phyloP scores from a whole-genome alignment of 768 basidiomycete genomes.

The Phallus indusiatus region DNA sequence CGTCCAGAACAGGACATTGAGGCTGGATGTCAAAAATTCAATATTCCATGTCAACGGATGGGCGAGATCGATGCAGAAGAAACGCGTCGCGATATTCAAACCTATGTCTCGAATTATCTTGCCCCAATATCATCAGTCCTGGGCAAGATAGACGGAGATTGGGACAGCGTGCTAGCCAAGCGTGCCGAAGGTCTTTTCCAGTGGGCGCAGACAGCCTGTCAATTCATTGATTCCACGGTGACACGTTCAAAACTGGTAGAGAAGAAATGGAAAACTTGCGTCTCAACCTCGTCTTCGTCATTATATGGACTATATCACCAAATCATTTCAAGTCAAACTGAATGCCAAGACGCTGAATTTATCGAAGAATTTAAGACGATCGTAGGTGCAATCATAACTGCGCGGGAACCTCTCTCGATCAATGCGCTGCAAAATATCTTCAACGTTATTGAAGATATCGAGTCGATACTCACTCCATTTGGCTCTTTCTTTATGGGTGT shows the following conservation, averaged over 20 bases:
- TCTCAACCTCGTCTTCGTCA: constrained; percentile 11
- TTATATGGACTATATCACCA: constrained; percentile 14
- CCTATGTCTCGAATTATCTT: background rate
- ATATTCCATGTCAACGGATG: background rate
- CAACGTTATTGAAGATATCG: constrained; percentile 6
- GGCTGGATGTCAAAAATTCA: background rate
- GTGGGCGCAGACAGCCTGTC: constrained; percentile 22
- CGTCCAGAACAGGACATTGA: constrained; percentile 19
- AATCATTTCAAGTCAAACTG: constrained; percentile 14
- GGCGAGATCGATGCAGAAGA: background rate
- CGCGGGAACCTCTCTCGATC: constrained; percentile 16
- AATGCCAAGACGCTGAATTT: constrained; percentile 6
- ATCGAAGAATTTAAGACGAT: constrained; percentile 12
- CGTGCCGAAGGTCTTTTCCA: constrained; percentile 24
- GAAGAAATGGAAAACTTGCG: constrained; percentile 9
- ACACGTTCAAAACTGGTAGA: background rate
- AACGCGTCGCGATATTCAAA: background rate
- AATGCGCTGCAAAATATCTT: constrained; percentile 10
- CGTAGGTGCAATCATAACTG: constrained; percentile 17
- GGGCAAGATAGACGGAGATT: background rate
- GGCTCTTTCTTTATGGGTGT: constrained; percentile 17
- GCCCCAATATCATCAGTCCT: background rate
- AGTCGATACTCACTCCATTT: background rate
- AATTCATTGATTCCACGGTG: constrained; percentile 14
- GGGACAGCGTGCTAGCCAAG: constrained; percentile 8